phyloP scores from a whole-genome alignment of 192 early-diverging fungal genomes.

The Linnemannia elongata region DNA sequence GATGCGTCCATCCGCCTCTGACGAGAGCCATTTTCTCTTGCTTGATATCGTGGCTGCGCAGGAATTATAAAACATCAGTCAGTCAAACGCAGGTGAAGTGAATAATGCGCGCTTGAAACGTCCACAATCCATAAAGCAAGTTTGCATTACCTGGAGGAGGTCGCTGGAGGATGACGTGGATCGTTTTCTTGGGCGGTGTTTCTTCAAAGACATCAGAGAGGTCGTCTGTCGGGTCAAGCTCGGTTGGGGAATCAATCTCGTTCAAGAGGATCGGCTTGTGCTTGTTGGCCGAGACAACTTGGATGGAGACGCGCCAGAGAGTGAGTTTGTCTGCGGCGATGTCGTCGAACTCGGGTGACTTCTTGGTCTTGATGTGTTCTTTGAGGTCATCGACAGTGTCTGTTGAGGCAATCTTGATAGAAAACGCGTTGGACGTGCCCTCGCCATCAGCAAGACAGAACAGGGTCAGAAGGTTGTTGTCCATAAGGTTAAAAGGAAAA shows the following conservation, averaged over 20 bases:
- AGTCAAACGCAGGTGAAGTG: not conserved
- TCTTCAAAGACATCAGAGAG: conserved; percentile 18
- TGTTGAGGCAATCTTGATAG: no score
- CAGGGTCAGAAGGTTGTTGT: no score
- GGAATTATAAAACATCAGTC: not conserved
- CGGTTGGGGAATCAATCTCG: not conserved
- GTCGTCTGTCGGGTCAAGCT: conserved; percentile 16
- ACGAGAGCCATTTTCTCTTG: conserved; percentile 19
- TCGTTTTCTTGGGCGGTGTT: conserved; percentile 8
- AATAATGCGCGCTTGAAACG: not conserved
- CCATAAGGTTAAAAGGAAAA: no score
- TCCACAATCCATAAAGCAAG: not conserved
- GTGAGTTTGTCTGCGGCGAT: no score
- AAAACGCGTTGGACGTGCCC: no score
- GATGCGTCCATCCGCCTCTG: conserved; percentile 17
- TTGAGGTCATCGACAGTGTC: no score
- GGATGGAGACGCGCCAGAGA: not conserved
- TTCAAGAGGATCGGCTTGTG: no score
- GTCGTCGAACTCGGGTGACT: no score
- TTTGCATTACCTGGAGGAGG: no score
- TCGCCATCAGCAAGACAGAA: no score
- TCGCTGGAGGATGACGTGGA: conserved; percentile 11
- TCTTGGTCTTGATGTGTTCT: no score
- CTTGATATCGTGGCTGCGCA: conserved; percentile 10
- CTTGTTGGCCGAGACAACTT: no score